Base-by-base conservation (phyloP, 1,284 basidiomycete genomes). In the Boletus smithii region DNA sequence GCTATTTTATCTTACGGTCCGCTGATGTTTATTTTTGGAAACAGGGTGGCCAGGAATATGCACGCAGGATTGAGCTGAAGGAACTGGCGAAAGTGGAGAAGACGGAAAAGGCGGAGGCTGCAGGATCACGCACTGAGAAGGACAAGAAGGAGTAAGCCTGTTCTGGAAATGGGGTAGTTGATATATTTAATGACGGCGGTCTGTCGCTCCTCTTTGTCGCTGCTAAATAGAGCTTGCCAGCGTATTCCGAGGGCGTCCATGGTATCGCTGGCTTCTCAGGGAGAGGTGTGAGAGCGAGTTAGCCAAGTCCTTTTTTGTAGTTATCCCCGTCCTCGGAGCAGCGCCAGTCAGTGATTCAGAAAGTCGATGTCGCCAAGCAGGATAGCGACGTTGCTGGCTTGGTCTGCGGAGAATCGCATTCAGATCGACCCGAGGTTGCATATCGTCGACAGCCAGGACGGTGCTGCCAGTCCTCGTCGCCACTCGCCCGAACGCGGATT, bases 1-100 rank as follows among this genome's bases (percentile, higher is more conserved):
- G 23, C 24, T 22, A 42, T 46, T 58, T 35, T 53, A 37, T 32
- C 44, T 59, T 46, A 50, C 52, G 44, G 44, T 20, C 20, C 20
- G 20, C 55, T 59, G 46, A 60, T 33, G 16, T 8, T 33, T 52
- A 46, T 49, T 59, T 69, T 48, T 58, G 57, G 53, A 64, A 61
- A 58, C 71, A 94, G 86, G 84, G 80, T 44, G 91, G 91, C 26
- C 90, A 94, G 64, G 89, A 90, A 71, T 94, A 88, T 65, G 88
- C 89, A 29, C 73, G 74, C 54, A 80, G 87, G 26, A 54, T 76
- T 40, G 90, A 91, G 63, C 76, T 71, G 45, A 78, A 72, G 53
- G 80, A 82, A 54, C 61, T 82, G 55, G 75, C 74, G 29, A 75
- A 71, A 51, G 49, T 77, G 40, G 73, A 77, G 51, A 66, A 60